A percentile compares a stretch with the other conserved stretches of the same genome.
Evolutionary conservation across 768 basidiomycete genomes (phyloP).

Genomic region (Russula virescens): DNA sequence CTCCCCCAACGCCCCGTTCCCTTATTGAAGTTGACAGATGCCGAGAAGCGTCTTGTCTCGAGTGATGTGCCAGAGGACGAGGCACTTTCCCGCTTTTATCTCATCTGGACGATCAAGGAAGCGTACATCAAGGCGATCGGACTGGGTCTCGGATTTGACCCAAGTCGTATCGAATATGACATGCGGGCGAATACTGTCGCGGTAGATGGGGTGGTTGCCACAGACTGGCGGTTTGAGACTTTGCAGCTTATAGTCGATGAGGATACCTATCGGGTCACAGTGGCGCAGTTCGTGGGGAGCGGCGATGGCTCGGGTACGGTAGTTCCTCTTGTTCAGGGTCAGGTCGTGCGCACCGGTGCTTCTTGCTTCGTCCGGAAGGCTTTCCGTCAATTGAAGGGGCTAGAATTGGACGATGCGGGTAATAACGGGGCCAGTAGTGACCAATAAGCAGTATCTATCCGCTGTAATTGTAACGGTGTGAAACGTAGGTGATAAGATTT

Average conservation of each 20-base stretch:
- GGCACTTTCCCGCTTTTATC: constrained; percentile 60
- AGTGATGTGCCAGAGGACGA: constrained; percentile 41
- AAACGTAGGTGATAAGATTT: not conserved
- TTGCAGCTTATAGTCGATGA: constrained; percentile 47
- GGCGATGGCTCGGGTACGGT: constrained; percentile 21
- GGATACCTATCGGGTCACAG: constrained; percentile 60
- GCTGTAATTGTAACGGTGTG: not conserved
- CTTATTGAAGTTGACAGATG: constrained; percentile 36
- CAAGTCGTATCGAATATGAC: constrained; percentile 69
- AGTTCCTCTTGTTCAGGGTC: constrained; percentile 10
- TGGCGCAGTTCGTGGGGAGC: constrained; percentile 54
- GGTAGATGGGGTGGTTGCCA: constrained; percentile 51
- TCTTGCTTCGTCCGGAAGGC: constrained; percentile 21
- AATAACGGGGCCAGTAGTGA: constrained; percentile 7
- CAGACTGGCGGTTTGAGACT: constrained; percentile 64
- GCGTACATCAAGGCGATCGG: constrained; percentile 89
- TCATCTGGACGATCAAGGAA: constrained; percentile 89
- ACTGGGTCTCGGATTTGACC: constrained; percentile 76
- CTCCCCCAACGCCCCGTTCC: not conserved
- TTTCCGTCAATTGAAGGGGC: constrained; percentile 14
- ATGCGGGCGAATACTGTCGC: constrained; percentile 44
- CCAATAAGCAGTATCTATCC: constrained; percentile 10
- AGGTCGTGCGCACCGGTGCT: constrained; percentile 17
- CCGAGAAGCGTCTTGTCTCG: constrained; percentile 32
- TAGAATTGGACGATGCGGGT: constrained; percentile 7